Evolutionary conservation across 2,329 filamentous ascomycete genomes (phyloP), one percentile per base, ranked within the genome.

Genomic region (Pseudopyricularia cyperi): DNA sequence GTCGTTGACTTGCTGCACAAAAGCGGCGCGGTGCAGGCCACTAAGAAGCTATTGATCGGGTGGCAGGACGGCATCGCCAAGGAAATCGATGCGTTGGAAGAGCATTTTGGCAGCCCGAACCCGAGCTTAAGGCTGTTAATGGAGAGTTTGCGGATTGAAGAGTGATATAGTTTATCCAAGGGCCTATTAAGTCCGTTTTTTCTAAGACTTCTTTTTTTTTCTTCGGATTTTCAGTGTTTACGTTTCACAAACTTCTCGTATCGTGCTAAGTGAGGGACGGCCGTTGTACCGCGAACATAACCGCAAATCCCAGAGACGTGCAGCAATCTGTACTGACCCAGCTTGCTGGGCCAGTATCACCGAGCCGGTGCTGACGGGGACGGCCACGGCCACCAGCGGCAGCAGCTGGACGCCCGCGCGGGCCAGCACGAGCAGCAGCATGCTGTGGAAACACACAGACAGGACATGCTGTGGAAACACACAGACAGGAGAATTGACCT

Each of bases 391-490:
- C 4, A 57, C 57, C 46, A 55, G 49, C 61, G 58, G 54, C 55
- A 68, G 60, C 19, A 66, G 46, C 44, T 59, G 54, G 2, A 62
- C 61, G 33, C 62, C 64, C 0, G 66, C 55, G 3, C 61, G 55
- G 1, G 59, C 55, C 2, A 69, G 62, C 2, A 58, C 57, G n/a
- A 61, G 58, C 4, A 54, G 52, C n/a, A 61, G 59, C 1, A 73
- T 66, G 14, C 60, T 65, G 53, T 73, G 68, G 57, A 74, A 72
- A 58, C 71, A 74, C 5, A 74, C 55, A 0, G 71, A 69, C 2
- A 71, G 58, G 62, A 68, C n/a, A n/a, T n/a, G n/a, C n/a, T n/a
- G n/a, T n/a, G n/a, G n/a, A 19, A 39, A 39, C n/a, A 7, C n/a
- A 19, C n/a, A 4, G 35, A 39, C 35, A 15, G n/a, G 32, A 63